These are phyloP conservation scores for Saitozyma sp. DNA, from an alignment of 768 basidiomycete species.

Conservation along the genomic window DNA sequence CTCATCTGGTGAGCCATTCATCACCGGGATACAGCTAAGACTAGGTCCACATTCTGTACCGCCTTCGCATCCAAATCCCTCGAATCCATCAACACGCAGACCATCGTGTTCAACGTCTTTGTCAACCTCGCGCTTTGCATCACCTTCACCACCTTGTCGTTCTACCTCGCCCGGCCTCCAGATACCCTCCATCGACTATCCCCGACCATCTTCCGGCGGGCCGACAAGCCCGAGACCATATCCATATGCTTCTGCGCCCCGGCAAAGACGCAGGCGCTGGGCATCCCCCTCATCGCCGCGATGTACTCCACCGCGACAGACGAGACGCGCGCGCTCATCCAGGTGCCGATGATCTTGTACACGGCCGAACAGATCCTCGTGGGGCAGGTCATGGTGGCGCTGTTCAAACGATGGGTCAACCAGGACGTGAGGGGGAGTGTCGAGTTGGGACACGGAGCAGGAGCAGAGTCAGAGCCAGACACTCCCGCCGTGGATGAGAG, in stretches of 20 bases:
- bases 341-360: constrained; percentile 46
- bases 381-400: constrained; percentile 33
- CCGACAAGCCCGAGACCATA: constrained; percentile 14
- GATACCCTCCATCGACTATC: constrained; percentile 1
- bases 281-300: constrained; percentile 37
- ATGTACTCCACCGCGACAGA: constrained; percentile 35
- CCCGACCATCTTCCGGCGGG: constrained; percentile 10
- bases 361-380: constrained; percentile 43
- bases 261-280: constrained; percentile 33
- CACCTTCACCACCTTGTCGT: constrained; percentile 19
- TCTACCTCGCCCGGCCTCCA: constrained; percentile 19
- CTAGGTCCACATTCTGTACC: constrained; percentile 26
- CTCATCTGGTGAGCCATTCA: constrained; percentile 39
- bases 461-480: too few species aligned
- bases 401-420: constrained; percentile 33
- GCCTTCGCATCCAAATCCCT: constrained; percentile 23
- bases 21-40: background rate
- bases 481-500: too few species aligned
- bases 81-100: constrained; percentile 5
- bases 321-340: constrained; percentile 25
- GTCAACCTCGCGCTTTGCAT: constrained; percentile 35
- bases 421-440: too few species aligned
- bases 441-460: too few species aligned
- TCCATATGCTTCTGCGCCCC: constrained; percentile 25
- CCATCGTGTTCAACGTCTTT: constrained; percentile 27